A percentile compares a stretch with the other conserved stretches of the same genome.
Conservation (phyloP, 2,329 filamentous ascomycete genomes). For the Colletotrichum ledebouriae region DNA sequence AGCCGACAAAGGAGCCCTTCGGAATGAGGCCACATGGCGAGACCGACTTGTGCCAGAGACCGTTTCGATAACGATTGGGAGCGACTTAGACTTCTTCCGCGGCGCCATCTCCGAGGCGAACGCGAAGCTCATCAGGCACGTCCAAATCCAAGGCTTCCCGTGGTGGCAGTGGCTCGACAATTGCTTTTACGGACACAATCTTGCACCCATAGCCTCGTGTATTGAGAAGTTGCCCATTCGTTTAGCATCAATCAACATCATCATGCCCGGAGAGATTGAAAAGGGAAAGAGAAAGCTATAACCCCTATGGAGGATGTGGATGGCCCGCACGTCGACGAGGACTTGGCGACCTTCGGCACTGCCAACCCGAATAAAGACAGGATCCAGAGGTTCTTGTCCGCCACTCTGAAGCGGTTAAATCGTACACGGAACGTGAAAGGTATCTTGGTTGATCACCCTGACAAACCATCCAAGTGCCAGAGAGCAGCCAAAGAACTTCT, state of each 20-base stretch:
- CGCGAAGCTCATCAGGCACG: neutral
- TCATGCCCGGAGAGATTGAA: slow-evolving; percentile 1
- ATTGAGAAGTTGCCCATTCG: neutral
- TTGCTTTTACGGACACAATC: neutral
- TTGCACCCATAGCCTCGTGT: neutral
- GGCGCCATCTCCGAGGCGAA: neutral
- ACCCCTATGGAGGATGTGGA: too few species aligned
- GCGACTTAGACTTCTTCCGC: slow-evolving; percentile 7
- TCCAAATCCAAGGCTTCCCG: slow-evolving; percentile 1
- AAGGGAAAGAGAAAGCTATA: too few species aligned
- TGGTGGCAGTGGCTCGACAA: neutral
- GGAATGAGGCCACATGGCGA: neutral
- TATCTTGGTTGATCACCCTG: too few species aligned
- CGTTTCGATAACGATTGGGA: neutral
- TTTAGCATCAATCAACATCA: neutral
- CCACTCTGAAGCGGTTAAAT: too few species aligned
- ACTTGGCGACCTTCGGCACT: too few species aligned
- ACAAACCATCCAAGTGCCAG: too few species aligned
- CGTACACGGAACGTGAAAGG: too few species aligned
- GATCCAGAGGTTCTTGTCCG: too few species aligned
- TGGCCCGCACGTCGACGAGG: too few species aligned
- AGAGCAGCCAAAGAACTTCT: neutral
- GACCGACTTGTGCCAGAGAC: neutral
- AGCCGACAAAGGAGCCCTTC: neutral
- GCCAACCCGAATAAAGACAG: too few species aligned